These are phyloP conservation scores for Cytospora leucostoma DNA, from an alignment of 2,329 filamentous ascomycete species.

Conservation along the genomic window DNA sequence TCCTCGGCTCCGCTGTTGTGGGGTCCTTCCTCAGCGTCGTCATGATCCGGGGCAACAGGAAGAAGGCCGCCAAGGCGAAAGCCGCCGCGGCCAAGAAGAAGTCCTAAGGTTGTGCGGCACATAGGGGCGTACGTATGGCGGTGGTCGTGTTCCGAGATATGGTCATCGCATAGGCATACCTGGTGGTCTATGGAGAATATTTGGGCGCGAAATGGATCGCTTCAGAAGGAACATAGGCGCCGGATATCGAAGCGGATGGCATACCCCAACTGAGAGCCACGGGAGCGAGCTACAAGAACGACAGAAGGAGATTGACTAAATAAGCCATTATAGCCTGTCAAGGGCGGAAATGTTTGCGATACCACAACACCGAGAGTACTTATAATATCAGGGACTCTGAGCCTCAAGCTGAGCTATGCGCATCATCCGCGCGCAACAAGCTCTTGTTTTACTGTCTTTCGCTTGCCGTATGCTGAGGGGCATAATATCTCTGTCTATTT, in stretches of 20 bases:
- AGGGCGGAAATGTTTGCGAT: not conserved
- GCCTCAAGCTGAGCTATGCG: constrained; percentile 7
- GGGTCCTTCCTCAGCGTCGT: constrained; percentile 94
- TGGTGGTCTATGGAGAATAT: not conserved
- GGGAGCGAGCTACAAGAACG: not conserved
- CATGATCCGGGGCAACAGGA: constrained; percentile 98
- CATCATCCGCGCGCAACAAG: constrained; percentile 2
- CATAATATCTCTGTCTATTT: constrained; percentile 24
- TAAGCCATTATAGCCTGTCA: not conserved
- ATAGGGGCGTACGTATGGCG: not conserved
- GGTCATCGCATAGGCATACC: not conserved
- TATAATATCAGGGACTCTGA: constrained; percentile 6
- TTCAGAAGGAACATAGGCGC: not conserved
- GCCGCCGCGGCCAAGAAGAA: constrained; percentile 80
- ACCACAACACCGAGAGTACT: not conserved
- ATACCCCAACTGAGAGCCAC: not conserved
- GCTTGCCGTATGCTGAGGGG: constrained; percentile 23
- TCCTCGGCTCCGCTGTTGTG: constrained; percentile 89
- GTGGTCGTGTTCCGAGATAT: not conserved
- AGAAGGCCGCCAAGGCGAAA: constrained; percentile 94
- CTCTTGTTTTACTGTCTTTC: constrained; percentile 16
- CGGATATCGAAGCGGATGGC: not conserved
- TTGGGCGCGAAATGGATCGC: not conserved
- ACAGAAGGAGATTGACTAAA: not conserved
- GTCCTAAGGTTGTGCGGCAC: constrained; percentile 52